Conservation (phyloP, 306 rosid genomes). For the Glycine latifolia region DNA sequence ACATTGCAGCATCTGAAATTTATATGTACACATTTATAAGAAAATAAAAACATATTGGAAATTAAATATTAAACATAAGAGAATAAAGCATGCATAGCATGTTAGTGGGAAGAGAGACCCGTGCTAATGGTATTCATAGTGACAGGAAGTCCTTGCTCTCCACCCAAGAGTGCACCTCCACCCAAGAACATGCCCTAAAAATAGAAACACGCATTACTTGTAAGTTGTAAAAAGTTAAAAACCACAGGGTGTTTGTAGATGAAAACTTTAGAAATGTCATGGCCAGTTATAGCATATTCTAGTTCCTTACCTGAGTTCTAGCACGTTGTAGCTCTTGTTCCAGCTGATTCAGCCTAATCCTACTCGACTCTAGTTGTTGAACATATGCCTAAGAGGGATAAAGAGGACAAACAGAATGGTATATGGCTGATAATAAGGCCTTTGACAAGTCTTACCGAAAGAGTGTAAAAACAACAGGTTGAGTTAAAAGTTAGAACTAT, state of each 20-base stretch:
- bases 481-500: background rate
- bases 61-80: background rate
- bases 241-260: background rate
- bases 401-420: constrained; percentile 3
- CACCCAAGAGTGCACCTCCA: constrained; percentile 75
- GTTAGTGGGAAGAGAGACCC: constrained; percentile 49
- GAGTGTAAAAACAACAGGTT: constrained; percentile 33
- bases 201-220: constrained; percentile 30
- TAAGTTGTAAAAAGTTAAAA: background rate
- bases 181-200: constrained; percentile 73
- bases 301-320: constrained; percentile 70
- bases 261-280: constrained; percentile 21
- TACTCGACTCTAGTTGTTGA: constrained; percentile 93
- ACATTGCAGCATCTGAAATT: constrained; percentile 74
- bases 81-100: background rate
- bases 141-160: constrained; percentile 76
- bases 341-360: constrained; percentile 90
- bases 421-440: constrained; percentile 1
- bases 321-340: constrained; percentile 93
- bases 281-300: constrained; percentile 22
- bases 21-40: background rate
- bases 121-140: constrained; percentile 70
- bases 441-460: constrained; percentile 40
- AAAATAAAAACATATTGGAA: background rate
- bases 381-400: constrained; percentile 79